These are phyloP conservation scores for Allantophomopsis lycopodina DNA, from an alignment of 2,329 filamentous ascomycete species.

Conservation along the genomic window DNA sequence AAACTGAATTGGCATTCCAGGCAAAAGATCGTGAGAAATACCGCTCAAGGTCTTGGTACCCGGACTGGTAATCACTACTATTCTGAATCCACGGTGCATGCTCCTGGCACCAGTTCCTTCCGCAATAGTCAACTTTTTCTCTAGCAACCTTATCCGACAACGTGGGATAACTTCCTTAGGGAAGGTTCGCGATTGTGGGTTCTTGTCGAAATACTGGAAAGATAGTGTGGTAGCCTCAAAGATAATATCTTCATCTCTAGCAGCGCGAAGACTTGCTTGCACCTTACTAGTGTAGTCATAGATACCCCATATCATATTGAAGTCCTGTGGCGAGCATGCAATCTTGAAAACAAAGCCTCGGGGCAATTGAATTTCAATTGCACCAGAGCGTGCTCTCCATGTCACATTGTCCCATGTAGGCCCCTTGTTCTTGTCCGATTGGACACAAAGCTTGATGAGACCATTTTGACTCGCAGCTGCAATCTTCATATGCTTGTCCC, in stretches of 20 bases:
- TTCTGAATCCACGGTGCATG: constrained; percentile 66
- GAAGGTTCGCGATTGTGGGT: constrained; percentile 56
- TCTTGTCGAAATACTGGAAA: constrained; percentile 71
- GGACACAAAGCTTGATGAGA: constrained; percentile 61
- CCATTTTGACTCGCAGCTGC: constrained; percentile 70
- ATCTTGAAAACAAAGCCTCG: constrained; percentile 63
- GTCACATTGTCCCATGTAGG: constrained; percentile 71
- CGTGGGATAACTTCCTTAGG: constrained; percentile 58
- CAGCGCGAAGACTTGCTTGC: constrained; percentile 54
- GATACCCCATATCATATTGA: constrained; percentile 65
- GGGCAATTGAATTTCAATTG: constrained; percentile 57
- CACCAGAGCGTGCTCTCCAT: constrained; percentile 57
- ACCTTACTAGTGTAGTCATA: constrained; percentile 74
- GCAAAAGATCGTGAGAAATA: constrained; percentile 55
- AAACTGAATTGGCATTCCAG: constrained; percentile 59
- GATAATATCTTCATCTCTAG: constrained; percentile 54
- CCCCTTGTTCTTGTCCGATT: constrained; percentile 51
- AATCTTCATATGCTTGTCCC: constrained; percentile 57
- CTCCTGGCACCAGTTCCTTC: constrained; percentile 60
- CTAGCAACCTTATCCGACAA: constrained; percentile 65
- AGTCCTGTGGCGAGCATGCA: constrained; percentile 64
- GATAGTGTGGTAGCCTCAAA: constrained; percentile 57
- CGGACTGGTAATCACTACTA: constrained; percentile 66
- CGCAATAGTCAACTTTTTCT: constrained; percentile 51
- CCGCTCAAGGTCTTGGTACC: constrained; percentile 66